Percentiles rank a stretch among this genome's conserved stretches.
phyloP scores from a whole-genome alignment of 495 filamentous ascomycete genomes.

The Penicillium desertorum region DNA sequence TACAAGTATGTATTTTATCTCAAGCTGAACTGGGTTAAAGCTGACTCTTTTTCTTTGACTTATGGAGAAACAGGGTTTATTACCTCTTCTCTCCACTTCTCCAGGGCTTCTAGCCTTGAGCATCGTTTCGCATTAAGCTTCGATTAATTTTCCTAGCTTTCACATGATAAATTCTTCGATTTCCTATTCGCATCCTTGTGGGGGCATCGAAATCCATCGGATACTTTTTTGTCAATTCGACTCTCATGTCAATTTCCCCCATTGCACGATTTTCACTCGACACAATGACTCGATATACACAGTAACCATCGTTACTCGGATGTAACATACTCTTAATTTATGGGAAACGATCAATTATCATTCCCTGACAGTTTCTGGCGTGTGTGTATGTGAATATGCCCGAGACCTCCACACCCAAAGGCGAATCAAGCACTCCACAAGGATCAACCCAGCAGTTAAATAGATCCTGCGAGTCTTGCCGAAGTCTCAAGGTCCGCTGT shows the following conservation, averaged over 20 bases:
- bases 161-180: background rate
- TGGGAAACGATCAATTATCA: background rate
- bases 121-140: background rate
- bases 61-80: background rate
- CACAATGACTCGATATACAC: conserved; percentile 11
- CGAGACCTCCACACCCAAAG: conserved; percentile 35
- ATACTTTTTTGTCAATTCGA: background rate
- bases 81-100: background rate
- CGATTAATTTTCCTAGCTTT: background rate
- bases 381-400: conserved; percentile 30
- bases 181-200: background rate
- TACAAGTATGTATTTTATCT: too few relatives aligned
- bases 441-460: conserved; percentile 42
- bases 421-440: conserved; percentile 23
- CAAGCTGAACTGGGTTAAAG: too few relatives aligned
- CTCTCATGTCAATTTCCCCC: background rate
- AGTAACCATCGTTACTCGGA: conserved; percentile 13
- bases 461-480: conserved; percentile 83
- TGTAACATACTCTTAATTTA: conserved; percentile 1
- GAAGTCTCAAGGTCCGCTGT: conserved; percentile 81
- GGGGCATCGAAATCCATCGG: background rate
- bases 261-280: background rate
- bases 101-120: background rate
- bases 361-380: background rate
- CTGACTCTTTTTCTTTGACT: too few relatives aligned